A percentile compares a stretch with the other conserved stretches of the same genome.
Conservation (phyloP, 257 asterid species). For the Plantago ovata region DNA sequence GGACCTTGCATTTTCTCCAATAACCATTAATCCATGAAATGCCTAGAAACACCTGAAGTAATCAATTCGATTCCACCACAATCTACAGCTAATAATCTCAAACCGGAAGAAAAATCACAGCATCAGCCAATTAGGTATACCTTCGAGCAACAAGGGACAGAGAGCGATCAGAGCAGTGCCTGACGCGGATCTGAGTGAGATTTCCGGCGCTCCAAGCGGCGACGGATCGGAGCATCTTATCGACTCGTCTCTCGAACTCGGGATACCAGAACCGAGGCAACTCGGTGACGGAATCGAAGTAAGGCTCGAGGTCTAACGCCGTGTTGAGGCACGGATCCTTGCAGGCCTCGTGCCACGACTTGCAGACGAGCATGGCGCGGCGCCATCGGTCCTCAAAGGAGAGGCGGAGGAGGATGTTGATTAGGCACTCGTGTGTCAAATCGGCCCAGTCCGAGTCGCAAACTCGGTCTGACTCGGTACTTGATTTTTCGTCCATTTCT, state of each 20-base stretch:
- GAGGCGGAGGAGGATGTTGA: slow-evolving; percentile 67
- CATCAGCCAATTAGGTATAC: slow-evolving; percentile 35
- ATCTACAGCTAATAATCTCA: too few relatives aligned
- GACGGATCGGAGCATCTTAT: slow-evolving; percentile 65
- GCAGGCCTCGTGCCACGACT: slow-evolving; percentile 66
- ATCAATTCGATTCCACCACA: too few relatives aligned
- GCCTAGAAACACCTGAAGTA: too few relatives aligned
- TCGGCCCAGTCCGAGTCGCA: slow-evolving; percentile 69
- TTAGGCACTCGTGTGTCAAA: slow-evolving; percentile 69
- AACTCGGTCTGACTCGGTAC: slow-evolving; percentile 23
- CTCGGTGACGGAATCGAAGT: slow-evolving; percentile 47
- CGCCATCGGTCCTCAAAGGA: slow-evolving; percentile 68
- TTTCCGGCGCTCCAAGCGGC: slow-evolving; percentile 53
- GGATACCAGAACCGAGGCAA: slow-evolving; percentile 61
- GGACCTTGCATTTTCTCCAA: too few relatives aligned
- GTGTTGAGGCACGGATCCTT: slow-evolving; percentile 68
- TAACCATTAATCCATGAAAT: too few relatives aligned
- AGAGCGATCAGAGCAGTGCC: slow-evolving; percentile 80
- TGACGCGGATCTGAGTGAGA: slow-evolving; percentile 53
- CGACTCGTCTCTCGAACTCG: slow-evolving; percentile 63
- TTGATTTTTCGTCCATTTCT: slow-evolving; percentile 46
- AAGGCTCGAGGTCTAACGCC: slow-evolving; percentile 48
- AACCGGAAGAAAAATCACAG: background rate
- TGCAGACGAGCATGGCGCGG: slow-evolving; percentile 61
- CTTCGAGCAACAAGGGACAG: slow-evolving; percentile 59